Conservation (phyloP, 108 stramenopile genomes). For the Stephanodiscus triporus region DNA sequence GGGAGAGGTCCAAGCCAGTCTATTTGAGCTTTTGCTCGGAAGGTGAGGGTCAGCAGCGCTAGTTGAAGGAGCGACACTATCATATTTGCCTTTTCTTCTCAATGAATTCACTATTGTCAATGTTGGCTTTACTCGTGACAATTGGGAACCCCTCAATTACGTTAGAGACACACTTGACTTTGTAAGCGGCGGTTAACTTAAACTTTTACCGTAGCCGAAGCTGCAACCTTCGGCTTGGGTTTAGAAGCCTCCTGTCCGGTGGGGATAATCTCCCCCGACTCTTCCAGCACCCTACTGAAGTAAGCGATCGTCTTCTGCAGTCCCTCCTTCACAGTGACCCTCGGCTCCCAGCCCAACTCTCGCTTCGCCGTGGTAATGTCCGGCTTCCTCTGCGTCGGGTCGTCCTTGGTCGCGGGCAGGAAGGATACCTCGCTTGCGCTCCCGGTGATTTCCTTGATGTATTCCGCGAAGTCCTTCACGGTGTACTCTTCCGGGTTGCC, state of each 20-base stretch:
- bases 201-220: conserved; percentile 1
- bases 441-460: conserved; percentile 78
- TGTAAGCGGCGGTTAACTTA: too few species aligned
- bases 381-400: conserved; percentile 94
- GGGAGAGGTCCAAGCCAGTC: too few species aligned
- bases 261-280: conserved; percentile 88
- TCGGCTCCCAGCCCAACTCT: conserved; percentile 91
- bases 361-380: conserved; percentile 93
- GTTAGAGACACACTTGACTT: neutral
- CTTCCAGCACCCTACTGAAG: conserved; percentile 88
- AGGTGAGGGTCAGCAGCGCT: too few species aligned
- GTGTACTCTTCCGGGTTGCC: conserved; percentile 99
- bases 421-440: conserved; percentile 72
- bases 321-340: conserved; percentile 86
- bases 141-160: neutral
- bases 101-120: too few species aligned
- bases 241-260: conserved; percentile 73
- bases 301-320: conserved; percentile 93
- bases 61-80: too few species aligned
- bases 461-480: conserved; percentile 89
- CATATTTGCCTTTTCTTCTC: too few species aligned
- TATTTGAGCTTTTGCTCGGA: too few species aligned
- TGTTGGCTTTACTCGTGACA: too few species aligned
- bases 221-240: conserved; percentile 45
- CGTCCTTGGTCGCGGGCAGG: conserved; percentile 85